Conservation (phyloP, 257 asterid genomes). For the Striga asiatica region DNA sequence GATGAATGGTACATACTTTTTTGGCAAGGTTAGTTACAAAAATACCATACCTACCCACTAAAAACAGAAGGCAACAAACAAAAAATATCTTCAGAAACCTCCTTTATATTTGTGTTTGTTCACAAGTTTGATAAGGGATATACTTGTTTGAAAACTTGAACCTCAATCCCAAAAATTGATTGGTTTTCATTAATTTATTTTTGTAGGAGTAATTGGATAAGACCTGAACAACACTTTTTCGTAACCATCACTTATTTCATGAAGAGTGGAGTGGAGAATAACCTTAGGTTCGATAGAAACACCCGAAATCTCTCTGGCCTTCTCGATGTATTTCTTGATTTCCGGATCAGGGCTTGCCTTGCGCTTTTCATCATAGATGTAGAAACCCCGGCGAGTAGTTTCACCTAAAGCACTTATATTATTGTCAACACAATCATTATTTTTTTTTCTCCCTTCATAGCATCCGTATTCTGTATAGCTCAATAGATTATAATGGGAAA, state of each 20-base stretch:
- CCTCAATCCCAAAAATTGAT: no score
- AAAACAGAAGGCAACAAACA: no score
- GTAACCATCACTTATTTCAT: background rate
- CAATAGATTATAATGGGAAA: no score
- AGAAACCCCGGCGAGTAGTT: constrained; percentile 70
- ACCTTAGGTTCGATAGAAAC: constrained; percentile 81
- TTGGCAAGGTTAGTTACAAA: background rate
- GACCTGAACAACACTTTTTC: background rate
- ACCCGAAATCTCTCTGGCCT: constrained; percentile 72
- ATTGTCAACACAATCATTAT: constrained; percentile 1
- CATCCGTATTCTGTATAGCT: no score
- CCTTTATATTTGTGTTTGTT: background rate
- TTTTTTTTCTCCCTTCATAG: background rate
- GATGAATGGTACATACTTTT: background rate
- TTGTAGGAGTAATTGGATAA: background rate
- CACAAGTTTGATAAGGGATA: background rate
- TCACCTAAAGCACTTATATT: constrained; percentile 49
- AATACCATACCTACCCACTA: no score
- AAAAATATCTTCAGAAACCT: no score
- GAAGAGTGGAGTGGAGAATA: background rate
- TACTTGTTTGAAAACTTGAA: no score
- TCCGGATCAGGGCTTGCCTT: constrained; percentile 92
- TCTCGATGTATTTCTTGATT: constrained; percentile 61
- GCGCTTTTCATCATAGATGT: constrained; percentile 62
- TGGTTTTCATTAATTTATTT: no score